phyloP scores from a whole-genome alignment of 2,329 filamentous ascomycete genomes.

The Epichloe elymi region DNA sequence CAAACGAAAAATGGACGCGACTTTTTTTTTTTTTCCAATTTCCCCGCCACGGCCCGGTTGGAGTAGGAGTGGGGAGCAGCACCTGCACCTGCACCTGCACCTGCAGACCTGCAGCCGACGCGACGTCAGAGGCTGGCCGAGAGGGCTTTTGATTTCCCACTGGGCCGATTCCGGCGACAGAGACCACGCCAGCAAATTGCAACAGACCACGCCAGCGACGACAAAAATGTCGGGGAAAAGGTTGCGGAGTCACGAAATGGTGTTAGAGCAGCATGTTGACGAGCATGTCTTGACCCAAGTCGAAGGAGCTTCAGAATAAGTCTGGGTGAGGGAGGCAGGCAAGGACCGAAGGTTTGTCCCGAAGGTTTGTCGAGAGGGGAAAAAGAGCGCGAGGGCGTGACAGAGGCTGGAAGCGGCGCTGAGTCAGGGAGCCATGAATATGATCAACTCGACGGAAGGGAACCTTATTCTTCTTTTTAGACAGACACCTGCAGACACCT shows the following conservation, averaged over 20 bases:
- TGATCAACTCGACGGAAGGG: neutral
- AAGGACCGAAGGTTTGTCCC: neutral
- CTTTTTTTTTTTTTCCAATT: slow-evolving; percentile 7
- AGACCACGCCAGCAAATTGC: neutral
- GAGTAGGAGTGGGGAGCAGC: slow-evolving; percentile 5
- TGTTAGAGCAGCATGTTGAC: slow-evolving; percentile 2
- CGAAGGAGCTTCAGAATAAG: neutral
- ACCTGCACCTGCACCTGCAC: neutral
- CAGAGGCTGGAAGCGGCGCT: neutral
- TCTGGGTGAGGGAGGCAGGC: neutral
- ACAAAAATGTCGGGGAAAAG: neutral
- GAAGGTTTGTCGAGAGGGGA: neutral
- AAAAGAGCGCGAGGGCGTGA: neutral
- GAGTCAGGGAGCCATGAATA: neutral
- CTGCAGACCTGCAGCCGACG: slow-evolving; percentile 1
- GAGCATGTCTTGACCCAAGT: neutral
- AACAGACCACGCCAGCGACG: too few relatives aligned
- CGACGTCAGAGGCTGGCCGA: slow-evolving; percentile 8
- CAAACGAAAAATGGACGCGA: neutral
- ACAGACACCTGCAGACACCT: neutral
- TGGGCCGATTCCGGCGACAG: slow-evolving; percentile 6
- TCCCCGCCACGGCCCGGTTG: slow-evolving; percentile 5
- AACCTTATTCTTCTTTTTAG: too few relatives aligned
- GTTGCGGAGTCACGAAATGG: too few relatives aligned
- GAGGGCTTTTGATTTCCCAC: neutral